Base-by-base conservation (phyloP, 2,329 filamentous ascomycete genomes). In the Epichloe coenophiala region DNA sequence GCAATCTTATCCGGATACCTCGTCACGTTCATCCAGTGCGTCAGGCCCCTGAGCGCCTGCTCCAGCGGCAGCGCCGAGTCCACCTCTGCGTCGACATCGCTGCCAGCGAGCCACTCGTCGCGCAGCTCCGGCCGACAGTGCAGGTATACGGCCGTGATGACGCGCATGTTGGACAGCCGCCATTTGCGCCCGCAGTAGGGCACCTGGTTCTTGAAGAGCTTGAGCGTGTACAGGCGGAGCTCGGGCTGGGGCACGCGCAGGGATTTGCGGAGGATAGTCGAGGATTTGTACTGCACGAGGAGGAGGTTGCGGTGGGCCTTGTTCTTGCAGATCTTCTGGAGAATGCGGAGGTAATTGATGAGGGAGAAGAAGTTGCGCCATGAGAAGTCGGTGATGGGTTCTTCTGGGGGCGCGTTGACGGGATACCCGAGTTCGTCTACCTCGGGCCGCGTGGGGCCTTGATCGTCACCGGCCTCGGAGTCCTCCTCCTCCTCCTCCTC, bases 141-240 rank as follows among this genome's bases (percentile, higher is more conserved):
- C 46, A 98, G 74, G 66, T 96, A 98, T 1, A 98, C 88, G 3
- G 90, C 89, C 0, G 93, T 98, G 63, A 98, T 98, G 61, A 97
- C 90, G 50, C 91, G 86, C 93, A 98, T 98, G 67, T 98, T 97
- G 59, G 83, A 83, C 70, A 97, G 93, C 13, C 93, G 83, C 93
- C 93, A 98, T 70, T 98, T 98, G 43, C 93, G 84, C 21, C 93
- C 91, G 66, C 91, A 97, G 72, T 95, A 98, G 1, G 93, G 93
- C 4, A 98, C 93, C 67, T 98, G 93, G 54, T 89, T 93, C 68
- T 98, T 98, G 81, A 97, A 97, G 0, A 98, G 77, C 69, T 98
- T 98, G 58, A 98, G 79, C 0, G 93, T 95, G 71, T 97, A 97
- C 42, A 95, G 81, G 5, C 93, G 83, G 40, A 98, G 75, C 60